These are phyloP conservation scores for Fusarium dimerum DNA, from an alignment of 2,329 filamentous ascomycete species.

Conservation along the genomic window DNA sequence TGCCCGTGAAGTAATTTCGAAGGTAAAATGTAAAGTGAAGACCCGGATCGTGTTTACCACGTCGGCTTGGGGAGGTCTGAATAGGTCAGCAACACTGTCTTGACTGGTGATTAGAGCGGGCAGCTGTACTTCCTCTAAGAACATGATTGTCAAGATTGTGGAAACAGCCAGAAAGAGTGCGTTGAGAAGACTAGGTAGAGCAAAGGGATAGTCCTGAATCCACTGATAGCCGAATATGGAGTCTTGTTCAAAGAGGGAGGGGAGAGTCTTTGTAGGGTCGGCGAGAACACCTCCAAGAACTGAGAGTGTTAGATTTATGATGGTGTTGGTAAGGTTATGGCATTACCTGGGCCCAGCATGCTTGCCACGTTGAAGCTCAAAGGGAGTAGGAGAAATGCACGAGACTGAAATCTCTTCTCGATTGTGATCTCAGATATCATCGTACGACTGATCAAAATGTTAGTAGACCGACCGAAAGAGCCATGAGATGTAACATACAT, in stretches of 20 bases:
- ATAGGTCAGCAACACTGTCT: not conserved
- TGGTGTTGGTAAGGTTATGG: not conserved
- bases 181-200: slow-evolving; percentile 68
- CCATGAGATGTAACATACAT: slow-evolving; percentile 36
- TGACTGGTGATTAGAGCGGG: not conserved
- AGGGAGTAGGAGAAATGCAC: slow-evolving; percentile 48
- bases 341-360: slow-evolving; percentile 44
- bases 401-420: slow-evolving; percentile 49
- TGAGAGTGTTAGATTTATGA: slow-evolving; percentile 21
- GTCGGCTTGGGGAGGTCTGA: slow-evolving; percentile 50
- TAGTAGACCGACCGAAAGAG: not conserved
- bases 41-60: slow-evolving; percentile 47
- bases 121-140: slow-evolving; percentile 62
- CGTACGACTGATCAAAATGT: slow-evolving; percentile 36
- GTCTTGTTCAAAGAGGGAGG: slow-evolving; percentile 61
- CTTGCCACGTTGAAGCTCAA: slow-evolving; percentile 51
- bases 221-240: slow-evolving; percentile 62
- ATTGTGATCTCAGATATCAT: slow-evolving; percentile 52
- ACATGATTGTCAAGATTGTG: slow-evolving; percentile 58
- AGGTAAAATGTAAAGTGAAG: slow-evolving; percentile 38
- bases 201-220: slow-evolving; percentile 68
- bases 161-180: slow-evolving; percentile 59
- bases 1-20: slow-evolving; percentile 31
- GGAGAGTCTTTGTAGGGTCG: slow-evolving; percentile 64
- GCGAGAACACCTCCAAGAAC: slow-evolving; percentile 68